These are phyloP conservation scores for Saccharomyces pastorianus DNA, from an alignment of 1,139 yeast species.

Conservation along the genomic window DNA sequence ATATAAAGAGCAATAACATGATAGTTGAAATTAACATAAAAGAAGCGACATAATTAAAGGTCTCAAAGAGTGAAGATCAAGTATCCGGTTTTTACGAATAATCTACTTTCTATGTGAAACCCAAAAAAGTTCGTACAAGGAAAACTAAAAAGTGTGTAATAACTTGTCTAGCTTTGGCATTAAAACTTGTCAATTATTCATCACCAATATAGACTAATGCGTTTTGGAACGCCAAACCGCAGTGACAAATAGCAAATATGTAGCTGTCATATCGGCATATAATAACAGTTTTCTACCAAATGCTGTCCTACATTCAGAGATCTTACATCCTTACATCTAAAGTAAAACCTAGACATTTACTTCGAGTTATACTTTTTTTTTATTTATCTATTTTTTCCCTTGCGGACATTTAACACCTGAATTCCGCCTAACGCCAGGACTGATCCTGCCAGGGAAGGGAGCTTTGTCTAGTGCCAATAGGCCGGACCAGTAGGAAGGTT, in stretches of 20 bases:
- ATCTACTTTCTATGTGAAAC: background rate
- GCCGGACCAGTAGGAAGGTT: background rate
- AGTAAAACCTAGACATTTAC: background rate
- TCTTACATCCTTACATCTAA: background rate
- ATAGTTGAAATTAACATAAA: background rate
- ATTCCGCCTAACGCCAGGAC: background rate
- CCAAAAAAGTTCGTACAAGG: background rate
- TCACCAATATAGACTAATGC: background rate
- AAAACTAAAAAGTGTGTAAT: background rate
- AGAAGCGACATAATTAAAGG: background rate
- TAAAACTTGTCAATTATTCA: background rate
- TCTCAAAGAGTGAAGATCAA: background rate
- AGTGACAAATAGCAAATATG: background rate
- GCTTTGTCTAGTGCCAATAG: background rate
- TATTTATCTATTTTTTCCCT: background rate
- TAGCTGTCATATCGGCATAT: background rate
- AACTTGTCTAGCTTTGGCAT: background rate
- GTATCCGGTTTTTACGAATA: background rate
- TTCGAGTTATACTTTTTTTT: background rate
- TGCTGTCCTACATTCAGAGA: background rate
- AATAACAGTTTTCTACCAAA: background rate
- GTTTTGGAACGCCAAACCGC: background rate
- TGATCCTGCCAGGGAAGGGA: background rate
- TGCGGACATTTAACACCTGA: background rate
- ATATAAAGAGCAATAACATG: background rate